Percentiles rank a stretch among this genome's conserved stretches.
phyloP scores from a whole-genome alignment of 352 stramenopile species.

The Globisporangium paroecandrum region DNA sequence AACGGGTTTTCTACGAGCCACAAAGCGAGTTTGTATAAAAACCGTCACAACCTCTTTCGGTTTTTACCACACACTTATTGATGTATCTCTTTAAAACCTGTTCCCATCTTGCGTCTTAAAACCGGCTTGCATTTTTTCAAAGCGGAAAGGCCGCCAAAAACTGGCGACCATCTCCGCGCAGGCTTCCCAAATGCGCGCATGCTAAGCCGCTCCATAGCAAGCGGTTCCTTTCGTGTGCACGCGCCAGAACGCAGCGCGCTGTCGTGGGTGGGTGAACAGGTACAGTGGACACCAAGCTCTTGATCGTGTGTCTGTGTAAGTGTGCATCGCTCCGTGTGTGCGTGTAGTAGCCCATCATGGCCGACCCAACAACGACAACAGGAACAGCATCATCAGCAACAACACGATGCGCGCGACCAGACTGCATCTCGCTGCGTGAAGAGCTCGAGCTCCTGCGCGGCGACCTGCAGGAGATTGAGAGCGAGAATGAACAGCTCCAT shows the following conservation, averaged over 20 bases:
- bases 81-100: too few species aligned
- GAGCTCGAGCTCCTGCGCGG: constrained; percentile 58
- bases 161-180: not conserved
- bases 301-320: not conserved
- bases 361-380: not conserved
- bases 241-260: not conserved
- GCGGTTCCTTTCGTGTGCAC: not conserved
- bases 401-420: constrained; percentile 38
- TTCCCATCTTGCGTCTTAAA: not conserved
- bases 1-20: not conserved
- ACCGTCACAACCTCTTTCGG: too few species aligned
- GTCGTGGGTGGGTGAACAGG: not conserved
- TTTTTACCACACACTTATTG: not conserved
- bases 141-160: not conserved
- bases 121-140: not conserved
- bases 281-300: not conserved
- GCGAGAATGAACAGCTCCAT: constrained; percentile 66
- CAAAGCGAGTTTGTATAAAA: not conserved
- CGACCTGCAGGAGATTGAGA: constrained; percentile 58
- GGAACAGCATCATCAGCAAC: constrained; percentile 1
- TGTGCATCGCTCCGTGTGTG: not conserved
- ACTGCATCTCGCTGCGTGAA: constrained; percentile 64
- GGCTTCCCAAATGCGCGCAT: not conserved
- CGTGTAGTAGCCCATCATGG: not conserved
- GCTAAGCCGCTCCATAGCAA: not conserved